These are phyloP conservation scores for Tilletia indica DNA, from an alignment of 1,284 basidiomycete species.

Conservation along the genomic window DNA sequence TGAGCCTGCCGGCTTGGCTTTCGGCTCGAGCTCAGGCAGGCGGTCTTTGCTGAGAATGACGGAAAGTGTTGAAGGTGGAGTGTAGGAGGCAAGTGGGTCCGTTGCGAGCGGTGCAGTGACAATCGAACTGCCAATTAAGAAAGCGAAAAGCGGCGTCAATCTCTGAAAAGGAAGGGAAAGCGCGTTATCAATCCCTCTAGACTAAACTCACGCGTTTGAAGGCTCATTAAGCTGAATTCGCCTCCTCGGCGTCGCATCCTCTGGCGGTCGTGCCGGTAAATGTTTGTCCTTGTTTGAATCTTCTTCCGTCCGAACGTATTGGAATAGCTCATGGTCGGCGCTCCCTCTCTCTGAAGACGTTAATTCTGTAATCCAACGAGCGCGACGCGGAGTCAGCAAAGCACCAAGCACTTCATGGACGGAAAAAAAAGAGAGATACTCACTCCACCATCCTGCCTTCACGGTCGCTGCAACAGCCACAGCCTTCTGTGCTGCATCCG, in stretches of 20 bases:
- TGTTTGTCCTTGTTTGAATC: neutral
- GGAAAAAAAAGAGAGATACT: neutral
- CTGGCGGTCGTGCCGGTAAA: neutral
- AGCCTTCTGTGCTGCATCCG: slow-evolving; percentile 16
- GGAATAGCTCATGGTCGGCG: neutral
- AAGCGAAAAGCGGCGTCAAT: neutral
- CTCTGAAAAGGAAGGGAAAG: neutral
- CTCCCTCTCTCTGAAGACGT: slow-evolving; percentile 3
- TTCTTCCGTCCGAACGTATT: slow-evolving; percentile 17
- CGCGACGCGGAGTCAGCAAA: neutral
- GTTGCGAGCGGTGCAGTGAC: neutral
- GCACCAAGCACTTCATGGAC: neutral
- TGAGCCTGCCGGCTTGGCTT: neutral
- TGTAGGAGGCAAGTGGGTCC: slow-evolving; percentile 11
- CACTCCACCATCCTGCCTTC: slow-evolving; percentile 11
- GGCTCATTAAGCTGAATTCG: slow-evolving; percentile 13
- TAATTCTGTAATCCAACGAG: neutral
- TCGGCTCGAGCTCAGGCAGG: slow-evolving; percentile 17
- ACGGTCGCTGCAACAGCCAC: slow-evolving; percentile 9
- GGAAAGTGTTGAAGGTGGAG: slow-evolving; percentile 9
- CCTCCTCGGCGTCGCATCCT: neutral
- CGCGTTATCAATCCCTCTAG: too few species aligned
- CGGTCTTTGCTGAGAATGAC: slow-evolving; percentile 16
- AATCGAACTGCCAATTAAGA: neutral
- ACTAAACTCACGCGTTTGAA: neutral